Base-by-base conservation (phyloP, 2,329 filamentous ascomycete genomes). In the Verruconis gallopava region DNA sequence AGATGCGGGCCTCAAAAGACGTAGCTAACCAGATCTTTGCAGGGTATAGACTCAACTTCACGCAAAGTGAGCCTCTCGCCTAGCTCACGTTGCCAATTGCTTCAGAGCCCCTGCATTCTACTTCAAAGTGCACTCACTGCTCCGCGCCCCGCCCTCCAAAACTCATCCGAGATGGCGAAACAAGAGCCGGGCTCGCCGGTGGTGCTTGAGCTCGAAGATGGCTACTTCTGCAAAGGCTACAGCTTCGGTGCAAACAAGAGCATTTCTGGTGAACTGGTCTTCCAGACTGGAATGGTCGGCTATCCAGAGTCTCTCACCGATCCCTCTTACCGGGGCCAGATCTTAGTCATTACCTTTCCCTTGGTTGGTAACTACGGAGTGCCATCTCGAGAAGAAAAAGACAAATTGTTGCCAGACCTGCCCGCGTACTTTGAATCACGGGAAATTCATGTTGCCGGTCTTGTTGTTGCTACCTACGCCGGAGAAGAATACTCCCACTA, bases 281-380 rank as follows among this genome's bases (percentile, higher is more conserved):
- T 98, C 70, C 89, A 96, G 73, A 98, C 91, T 45, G 91, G 91
- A 64, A 94, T 96, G 88, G 91, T 96, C 53, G 91, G 91, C 57
- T 98, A 98, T 62, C 88, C 91, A 33, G 91, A 98, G 71, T 93
- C 81, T 37, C 73, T 91, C 53, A 89, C 84, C 47, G 84, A 91
- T 58, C 84, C 84, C 51, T 89, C 84, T 38, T 89, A 91, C 65
- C 80, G 82, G 38, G 84, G 84, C 48, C 89, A 98, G 68, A 94
- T 98, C 53, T 74, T 98, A 53, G 88, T 96, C 63, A 79, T 96
- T 56, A 98, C 89, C 42, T 95, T 94, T 62, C 91, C 89, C 45
- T 72, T 96, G 30, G 82, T 94, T 46, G 89, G 89, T 61, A 98
- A 96, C 71, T 98, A 98, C 67, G 89, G 89, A 61, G 91, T 96